These are phyloP conservation scores for Metschnikowia picachoensis DNA, from an alignment of 805 yeast species.

Conservation along the genomic window DNA sequence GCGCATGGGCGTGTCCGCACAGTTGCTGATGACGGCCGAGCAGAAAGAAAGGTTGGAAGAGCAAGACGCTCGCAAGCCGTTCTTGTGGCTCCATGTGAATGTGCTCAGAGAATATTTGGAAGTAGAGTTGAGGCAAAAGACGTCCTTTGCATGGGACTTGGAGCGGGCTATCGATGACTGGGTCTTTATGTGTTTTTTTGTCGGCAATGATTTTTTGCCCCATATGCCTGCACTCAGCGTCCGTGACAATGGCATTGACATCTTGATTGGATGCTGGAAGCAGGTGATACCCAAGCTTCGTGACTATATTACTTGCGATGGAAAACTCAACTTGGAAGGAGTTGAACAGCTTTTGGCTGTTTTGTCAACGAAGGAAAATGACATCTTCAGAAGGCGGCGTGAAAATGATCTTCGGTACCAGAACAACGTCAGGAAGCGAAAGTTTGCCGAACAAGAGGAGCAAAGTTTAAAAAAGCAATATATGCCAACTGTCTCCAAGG, in stretches of 20 bases:
- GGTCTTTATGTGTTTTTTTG: constrained; percentile 98
- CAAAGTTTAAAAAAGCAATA: constrained; percentile 41
- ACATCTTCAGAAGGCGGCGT: constrained; percentile 66
- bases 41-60: constrained; percentile 42
- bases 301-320: constrained; percentile 87
- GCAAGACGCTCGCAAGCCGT: constrained; percentile 66
- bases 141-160: constrained; percentile 74
- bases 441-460: constrained; percentile 44
- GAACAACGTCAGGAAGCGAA: constrained; percentile 60
- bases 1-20: constrained; percentile 45
- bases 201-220: constrained; percentile 97
- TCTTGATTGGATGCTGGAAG: constrained; percentile 81
- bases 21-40: constrained; percentile 57
- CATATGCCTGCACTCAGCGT: constrained; percentile 94
- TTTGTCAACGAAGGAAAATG: constrained; percentile 71
- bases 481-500: constrained; percentile 56
- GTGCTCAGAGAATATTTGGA: constrained; percentile 84
- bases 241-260: constrained; percentile 89
- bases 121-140: constrained; percentile 71
- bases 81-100: constrained; percentile 88
- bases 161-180: constrained; percentile 98
- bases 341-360: constrained; percentile 67
- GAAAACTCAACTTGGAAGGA: constrained; percentile 67
- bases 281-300: constrained; percentile 58
- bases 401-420: constrained; percentile 67